phyloP scores from a whole-genome alignment of 371 early-diverging fungal genomes.

The Fennellomyces sp. region DNA sequence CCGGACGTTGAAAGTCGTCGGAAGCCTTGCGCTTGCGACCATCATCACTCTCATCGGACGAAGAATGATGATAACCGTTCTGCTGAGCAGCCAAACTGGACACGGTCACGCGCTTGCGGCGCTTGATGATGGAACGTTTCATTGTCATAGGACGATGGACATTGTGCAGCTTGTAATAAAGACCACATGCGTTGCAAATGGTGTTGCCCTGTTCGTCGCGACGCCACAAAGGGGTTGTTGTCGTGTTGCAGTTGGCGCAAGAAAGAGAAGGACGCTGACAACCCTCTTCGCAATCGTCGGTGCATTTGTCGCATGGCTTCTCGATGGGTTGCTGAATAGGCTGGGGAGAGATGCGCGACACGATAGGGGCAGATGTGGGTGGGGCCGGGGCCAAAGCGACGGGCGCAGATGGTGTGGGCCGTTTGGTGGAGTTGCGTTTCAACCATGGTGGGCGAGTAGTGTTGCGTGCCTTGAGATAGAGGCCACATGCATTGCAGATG shows the following conservation, averaged over 20 bases:
- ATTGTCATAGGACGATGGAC: slow-evolving; percentile 60
- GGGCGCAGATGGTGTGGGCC: slow-evolving; percentile 24
- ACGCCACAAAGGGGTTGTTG: slow-evolving; percentile 86
- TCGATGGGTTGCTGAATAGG: neutral
- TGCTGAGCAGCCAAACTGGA: slow-evolving; percentile 22
- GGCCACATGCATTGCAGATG: slow-evolving; percentile 94
- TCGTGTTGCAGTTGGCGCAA: slow-evolving; percentile 78
- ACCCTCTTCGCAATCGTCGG: neutral
- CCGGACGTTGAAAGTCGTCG: slow-evolving; percentile 6
- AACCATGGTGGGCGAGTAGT: slow-evolving; percentile 81
- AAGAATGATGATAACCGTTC: slow-evolving; percentile 11
- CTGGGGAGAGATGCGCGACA: neutral
- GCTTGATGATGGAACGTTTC: slow-evolving; percentile 59
- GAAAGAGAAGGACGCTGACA: slow-evolving; percentile 18
- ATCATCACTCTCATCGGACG: slow-evolving; percentile 9
- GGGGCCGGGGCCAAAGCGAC: slow-evolving; percentile 39
- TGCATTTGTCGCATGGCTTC: neutral
- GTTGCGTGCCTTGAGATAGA: slow-evolving; percentile 83
- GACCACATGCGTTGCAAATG: slow-evolving; percentile 84
- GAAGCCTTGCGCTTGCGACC: slow-evolving; percentile 17
- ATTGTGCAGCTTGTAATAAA: slow-evolving; percentile 76
- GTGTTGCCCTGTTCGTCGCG: slow-evolving; percentile 66
- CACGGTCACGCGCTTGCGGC: slow-evolving; percentile 49
- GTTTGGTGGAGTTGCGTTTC: slow-evolving; percentile 58
- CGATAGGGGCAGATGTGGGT: slow-evolving; percentile 7